These are phyloP conservation scores for Ustanciosporium gigantosporum DNA, from an alignment of 1,284 basidiomycete species.

Conservation along the genomic window DNA sequence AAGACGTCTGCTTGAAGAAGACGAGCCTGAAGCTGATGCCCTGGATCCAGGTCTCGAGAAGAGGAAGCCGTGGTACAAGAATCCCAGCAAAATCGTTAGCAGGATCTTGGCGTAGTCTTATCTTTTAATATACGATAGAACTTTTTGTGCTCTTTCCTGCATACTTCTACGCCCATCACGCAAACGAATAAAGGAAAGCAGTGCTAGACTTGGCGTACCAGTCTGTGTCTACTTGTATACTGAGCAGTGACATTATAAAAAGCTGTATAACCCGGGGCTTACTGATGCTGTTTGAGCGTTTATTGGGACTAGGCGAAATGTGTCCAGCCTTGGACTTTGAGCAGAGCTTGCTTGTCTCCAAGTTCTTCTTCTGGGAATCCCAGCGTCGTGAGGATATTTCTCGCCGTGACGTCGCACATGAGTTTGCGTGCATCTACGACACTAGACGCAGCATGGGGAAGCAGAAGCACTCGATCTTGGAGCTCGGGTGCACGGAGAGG, in stretches of 20 bases:
- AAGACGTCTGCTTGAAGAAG: constrained; percentile 14
- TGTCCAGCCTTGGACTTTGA: constrained; percentile 13
- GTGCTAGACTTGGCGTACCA: too few relatives aligned
- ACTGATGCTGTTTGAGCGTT: too few relatives aligned
- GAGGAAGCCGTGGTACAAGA: constrained; percentile 16
- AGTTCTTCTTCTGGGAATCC: constrained; percentile 7
- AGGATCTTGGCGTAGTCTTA: constrained; percentile 10
- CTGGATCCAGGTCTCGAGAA: neutral
- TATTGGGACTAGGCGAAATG: constrained; percentile 15
- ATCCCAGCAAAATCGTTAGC: constrained; percentile 13
- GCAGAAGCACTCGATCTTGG: constrained; percentile 9
- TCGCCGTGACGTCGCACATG: constrained; percentile 15
- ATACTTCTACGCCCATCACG: too few relatives aligned
- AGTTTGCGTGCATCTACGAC: constrained; percentile 9
- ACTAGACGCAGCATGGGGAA: constrained; percentile 19
- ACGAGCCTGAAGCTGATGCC: neutral
- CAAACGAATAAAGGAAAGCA: too few relatives aligned
- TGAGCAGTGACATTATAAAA: too few relatives aligned
- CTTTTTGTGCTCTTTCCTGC: too few relatives aligned
- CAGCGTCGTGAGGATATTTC: constrained; percentile 12
- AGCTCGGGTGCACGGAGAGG: constrained; percentile 10
- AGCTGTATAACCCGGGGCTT: too few relatives aligned
- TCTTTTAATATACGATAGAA: too few relatives aligned
- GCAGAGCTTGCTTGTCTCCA: constrained; percentile 4
- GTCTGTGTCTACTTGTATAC: too few relatives aligned